phyloP scores from a whole-genome alignment of 2,329 filamentous ascomycete genomes.

The Aspergillus brasiliensis region DNA sequence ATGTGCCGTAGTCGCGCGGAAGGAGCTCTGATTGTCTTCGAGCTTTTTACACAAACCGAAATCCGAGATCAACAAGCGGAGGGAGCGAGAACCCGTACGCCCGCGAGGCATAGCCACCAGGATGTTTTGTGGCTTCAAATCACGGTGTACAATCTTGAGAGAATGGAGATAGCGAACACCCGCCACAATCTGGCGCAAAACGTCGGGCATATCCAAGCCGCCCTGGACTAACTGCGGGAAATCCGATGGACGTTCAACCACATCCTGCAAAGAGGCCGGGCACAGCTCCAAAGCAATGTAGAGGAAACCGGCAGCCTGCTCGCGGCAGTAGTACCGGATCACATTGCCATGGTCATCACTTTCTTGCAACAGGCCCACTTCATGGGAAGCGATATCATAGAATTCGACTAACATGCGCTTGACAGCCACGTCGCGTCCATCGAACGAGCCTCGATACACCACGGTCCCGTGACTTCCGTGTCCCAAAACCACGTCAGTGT shows the following conservation, averaged over 20 bases:
- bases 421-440: constrained; percentile 88
- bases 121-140: constrained; percentile 97
- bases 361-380: constrained; percentile 85
- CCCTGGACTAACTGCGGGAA: constrained; percentile 66
- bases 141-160: constrained; percentile 91
- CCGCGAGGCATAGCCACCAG: constrained; percentile 69
- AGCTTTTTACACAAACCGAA: constrained; percentile 98
- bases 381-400: constrained; percentile 91
- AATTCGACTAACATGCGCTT: constrained; percentile 97
- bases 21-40: constrained; percentile 90
- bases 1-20: constrained; percentile 90
- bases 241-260: constrained; percentile 73
- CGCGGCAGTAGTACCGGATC: constrained; percentile 92
- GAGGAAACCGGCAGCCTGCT: constrained; percentile 83
- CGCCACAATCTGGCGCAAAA: constrained; percentile 85
- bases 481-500: constrained; percentile 62
- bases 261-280: constrained; percentile 87
- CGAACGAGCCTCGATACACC: constrained; percentile 92
- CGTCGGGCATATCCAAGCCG: constrained; percentile 73
- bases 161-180: constrained; percentile 88
- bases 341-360: constrained; percentile 97
- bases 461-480: constrained; percentile 95
- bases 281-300: constrained; percentile 97
- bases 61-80: constrained; percentile 92
- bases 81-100: constrained; percentile 57